Evolutionary conservation across 176 grass and related monocot species (phyloP).

Genomic region (Oryza meyeriana): DNA sequence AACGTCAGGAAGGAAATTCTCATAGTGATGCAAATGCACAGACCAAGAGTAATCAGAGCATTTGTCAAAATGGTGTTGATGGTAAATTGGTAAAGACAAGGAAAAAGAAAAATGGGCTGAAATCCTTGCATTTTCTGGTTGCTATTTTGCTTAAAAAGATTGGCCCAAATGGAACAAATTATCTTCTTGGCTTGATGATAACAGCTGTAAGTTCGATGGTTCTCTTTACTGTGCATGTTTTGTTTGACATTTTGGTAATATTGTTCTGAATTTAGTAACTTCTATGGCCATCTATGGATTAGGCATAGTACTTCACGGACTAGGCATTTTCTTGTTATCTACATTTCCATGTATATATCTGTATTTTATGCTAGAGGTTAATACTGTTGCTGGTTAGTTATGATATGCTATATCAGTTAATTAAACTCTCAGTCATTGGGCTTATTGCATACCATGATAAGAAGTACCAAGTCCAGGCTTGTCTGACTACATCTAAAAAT

Average conservation of each 20-base stretch:
- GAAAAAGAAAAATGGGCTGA: conserved; percentile 58
- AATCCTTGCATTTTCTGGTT: conserved; percentile 84
- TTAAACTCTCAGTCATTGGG: not conserved
- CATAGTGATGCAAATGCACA: conserved; percentile 34
- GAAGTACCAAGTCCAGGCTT: not conserved
- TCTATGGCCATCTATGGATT: not conserved
- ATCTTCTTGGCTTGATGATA: conserved; percentile 66
- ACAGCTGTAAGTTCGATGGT: conserved; percentile 54
- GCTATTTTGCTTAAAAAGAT: conserved; percentile 84
- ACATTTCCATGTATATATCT: not conserved
- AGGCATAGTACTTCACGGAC: not conserved
- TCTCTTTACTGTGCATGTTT: not conserved
- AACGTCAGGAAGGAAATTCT: conserved; percentile 8
- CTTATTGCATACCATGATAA: conserved; percentile 13
- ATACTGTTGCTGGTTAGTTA: not conserved
- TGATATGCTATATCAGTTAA: not conserved
- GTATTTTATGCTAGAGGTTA: not conserved
- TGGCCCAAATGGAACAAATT: conserved; percentile 60
- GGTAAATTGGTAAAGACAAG: conserved; percentile 49
- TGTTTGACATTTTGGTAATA: not conserved
- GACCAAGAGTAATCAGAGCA: conserved; percentile 18
- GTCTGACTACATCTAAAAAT: conserved; percentile 4
- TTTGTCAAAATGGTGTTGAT: conserved; percentile 46
- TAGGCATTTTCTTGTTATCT: not conserved
- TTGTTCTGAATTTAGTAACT: not conserved